Conservation (phyloP, 2,329 filamentous ascomycete genomes). For the Pestalotiopsis fici region DNA sequence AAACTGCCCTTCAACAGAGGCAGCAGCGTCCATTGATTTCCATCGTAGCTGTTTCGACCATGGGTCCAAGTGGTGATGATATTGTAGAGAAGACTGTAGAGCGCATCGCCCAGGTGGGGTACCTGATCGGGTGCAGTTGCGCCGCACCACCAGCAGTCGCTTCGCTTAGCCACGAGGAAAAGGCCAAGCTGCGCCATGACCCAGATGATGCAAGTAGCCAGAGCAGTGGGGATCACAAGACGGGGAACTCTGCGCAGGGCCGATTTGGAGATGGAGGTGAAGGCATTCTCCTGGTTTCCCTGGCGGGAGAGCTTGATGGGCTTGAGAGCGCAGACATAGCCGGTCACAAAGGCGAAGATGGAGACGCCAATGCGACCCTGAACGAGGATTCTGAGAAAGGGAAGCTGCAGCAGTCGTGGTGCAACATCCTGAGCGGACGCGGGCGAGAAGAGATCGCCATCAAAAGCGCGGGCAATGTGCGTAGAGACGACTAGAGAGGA, state of each 20-base stretch:
- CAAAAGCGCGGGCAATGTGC: constrained; percentile 53
- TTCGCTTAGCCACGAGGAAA: constrained; percentile 55
- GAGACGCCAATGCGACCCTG: constrained; percentile 67
- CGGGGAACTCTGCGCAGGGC: constrained; percentile 60
- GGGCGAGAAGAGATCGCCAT: constrained; percentile 49
- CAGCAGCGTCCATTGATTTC: constrained; percentile 59
- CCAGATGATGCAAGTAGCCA: constrained; percentile 58
- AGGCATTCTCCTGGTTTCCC: constrained; percentile 54
- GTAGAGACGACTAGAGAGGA: constrained; percentile 56
- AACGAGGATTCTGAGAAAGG: constrained; percentile 58
- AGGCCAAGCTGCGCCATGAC: constrained; percentile 53
- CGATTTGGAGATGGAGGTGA: constrained; percentile 55
- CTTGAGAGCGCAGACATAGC: constrained; percentile 65
- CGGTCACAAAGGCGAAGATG: constrained; percentile 66
- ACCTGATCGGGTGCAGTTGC: constrained; percentile 45
- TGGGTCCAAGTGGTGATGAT: constrained; percentile 53
- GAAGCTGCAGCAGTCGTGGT: constrained; percentile 56
- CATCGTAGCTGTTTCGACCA: constrained; percentile 53
- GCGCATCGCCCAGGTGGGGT: constrained; percentile 37
- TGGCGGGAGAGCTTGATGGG: constrained; percentile 56
- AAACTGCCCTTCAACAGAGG: constrained; percentile 57
- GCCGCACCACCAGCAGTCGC: constrained; percentile 61
- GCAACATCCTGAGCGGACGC: constrained; percentile 41
- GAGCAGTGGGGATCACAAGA: constrained; percentile 57
- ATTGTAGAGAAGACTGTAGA: constrained; percentile 44